phyloP scores from a whole-genome alignment of 169 alveolate species.

The Babesia bovis region DNA sequence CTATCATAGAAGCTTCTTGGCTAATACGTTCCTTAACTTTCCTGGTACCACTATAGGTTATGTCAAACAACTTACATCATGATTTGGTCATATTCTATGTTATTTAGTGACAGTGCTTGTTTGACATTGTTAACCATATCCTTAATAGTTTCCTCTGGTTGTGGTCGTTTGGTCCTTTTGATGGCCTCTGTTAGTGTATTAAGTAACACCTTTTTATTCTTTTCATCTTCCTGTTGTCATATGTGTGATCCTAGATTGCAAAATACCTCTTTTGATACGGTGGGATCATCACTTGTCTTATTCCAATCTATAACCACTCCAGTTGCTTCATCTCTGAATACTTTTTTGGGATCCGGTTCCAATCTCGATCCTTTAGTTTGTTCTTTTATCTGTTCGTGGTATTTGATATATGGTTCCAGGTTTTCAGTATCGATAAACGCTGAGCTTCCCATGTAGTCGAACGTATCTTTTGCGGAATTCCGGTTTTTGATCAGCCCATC shows the following conservation, averaged over 20 bases:
- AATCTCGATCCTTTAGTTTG: not conserved
- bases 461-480: not conserved
- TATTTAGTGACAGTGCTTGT: slow-evolving; percentile 23
- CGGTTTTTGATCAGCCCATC: slow-evolving; percentile 27
- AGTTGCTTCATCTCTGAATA: slow-evolving; percentile 11
- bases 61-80: slow-evolving; percentile 18
- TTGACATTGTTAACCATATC: slow-evolving; percentile 23
- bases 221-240: slow-evolving; percentile 16
- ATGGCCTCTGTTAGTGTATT: slow-evolving; percentile 36
- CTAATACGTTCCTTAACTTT: slow-evolving; percentile 28
- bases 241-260: too few relatives aligned
- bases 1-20: not conserved
- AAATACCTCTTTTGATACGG: slow-evolving; percentile 32
- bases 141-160: slow-evolving; percentile 53
- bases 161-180: slow-evolving; percentile 1
- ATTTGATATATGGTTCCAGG: slow-evolving; percentile 43
- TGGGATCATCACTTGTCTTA: slow-evolving; percentile 8
- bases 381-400: slow-evolving; percentile 31
- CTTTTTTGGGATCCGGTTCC: slow-evolving; percentile 5
- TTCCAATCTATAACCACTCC: slow-evolving; percentile 51
- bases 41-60: not conserved
- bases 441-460: slow-evolving; percentile 42
- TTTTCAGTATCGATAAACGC: slow-evolving; percentile 32
- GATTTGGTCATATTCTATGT: slow-evolving; percentile 29
- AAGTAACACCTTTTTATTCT: slow-evolving; percentile 10